Evolutionary conservation across 2,329 filamentous ascomycete genomes (phyloP).

Genomic region (Macroventuria anomochaeta): DNA sequence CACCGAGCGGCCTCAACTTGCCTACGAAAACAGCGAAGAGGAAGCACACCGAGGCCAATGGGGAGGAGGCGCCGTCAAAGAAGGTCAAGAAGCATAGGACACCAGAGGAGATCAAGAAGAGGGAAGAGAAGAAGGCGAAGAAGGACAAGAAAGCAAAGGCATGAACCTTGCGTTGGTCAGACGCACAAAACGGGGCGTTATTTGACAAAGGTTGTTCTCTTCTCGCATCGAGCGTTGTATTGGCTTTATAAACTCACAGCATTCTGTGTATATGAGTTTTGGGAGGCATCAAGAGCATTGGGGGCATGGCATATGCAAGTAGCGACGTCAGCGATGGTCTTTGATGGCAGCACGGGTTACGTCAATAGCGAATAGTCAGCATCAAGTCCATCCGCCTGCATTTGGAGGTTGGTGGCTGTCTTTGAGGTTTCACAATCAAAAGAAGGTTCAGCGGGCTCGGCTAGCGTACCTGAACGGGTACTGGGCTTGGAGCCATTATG

Average conservation of each 20-base stretch:
- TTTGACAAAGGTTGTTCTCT: neutral
- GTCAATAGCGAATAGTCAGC: neutral
- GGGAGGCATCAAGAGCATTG: neutral
- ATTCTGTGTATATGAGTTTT: neutral
- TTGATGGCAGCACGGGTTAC: neutral
- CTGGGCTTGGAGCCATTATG: neutral
- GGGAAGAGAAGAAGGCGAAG: constrained; percentile 48
- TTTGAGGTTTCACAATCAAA: neutral
- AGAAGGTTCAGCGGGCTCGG: neutral
- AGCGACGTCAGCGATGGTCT: no score
- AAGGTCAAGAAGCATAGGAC: constrained; percentile 50
- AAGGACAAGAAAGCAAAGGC: constrained; percentile 41
- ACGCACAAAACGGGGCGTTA: neutral
- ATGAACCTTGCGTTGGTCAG: constrained; percentile 17
- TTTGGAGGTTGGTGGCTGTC: neutral
- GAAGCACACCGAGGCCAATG: constrained; percentile 44
- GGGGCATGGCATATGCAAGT: neutral
- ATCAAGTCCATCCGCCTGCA: neutral
- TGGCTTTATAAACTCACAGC: neutral
- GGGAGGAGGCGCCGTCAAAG: constrained; percentile 43
- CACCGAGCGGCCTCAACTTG: constrained; percentile 31
- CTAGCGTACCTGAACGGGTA: neutral
- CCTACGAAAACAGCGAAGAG: constrained; percentile 46
- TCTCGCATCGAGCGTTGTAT: neutral
- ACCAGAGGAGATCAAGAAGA: constrained; percentile 44